Base-by-base conservation (phyloP, 169 alveolate genomes). In the Gregarina niphandrodes region DNA sequence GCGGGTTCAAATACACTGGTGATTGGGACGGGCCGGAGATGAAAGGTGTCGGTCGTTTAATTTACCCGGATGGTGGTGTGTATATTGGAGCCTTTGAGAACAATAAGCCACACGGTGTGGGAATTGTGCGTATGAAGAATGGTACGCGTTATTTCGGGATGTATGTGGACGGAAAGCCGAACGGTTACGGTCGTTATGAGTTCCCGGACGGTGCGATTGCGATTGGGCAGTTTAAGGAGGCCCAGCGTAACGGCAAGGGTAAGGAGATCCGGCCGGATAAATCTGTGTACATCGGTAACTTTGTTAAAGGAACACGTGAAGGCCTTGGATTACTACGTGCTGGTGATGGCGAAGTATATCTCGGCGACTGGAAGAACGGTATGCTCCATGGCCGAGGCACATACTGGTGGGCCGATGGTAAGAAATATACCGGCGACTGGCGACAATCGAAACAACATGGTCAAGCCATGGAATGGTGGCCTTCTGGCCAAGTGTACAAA, bases 141-240 rank as follows among this genome's bases (percentile, higher is more conserved):
- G 32, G 32, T n/a, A 9, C 32, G n/a, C 32, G n/a, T 9, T 26
- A 26, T 26, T 85, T 73, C 52, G 91, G 91, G 0, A 58, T 67
- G 51, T 80, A 84, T 80, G 62, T 65, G 40, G 74, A 73, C 28
- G 91, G 82, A n/a, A 61, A 65, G 44, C 67, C 74, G 45, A 71
- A 70, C 29, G 91, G 91, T 0, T 75, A 80, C 59, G 91, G 91
- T 22, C 75, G 70, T 11, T 59, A 65, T 39, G 71, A 78, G 0
- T 74, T 26, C 32, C 9, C 9, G n/a, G 32, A 26, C n/a, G 32
- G 32, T n/a, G 9, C 32, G n/a, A 26, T 9, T 9, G 9, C 9
- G 9, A 9, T 9, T n/a, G 32, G 32, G 9, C 32, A 9, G n/a
- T 26, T 26, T 26, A 26, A 9, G 9, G 32, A 9, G 9, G 32